Percentiles rank a stretch among this genome's conserved stretches.
These are phyloP conservation scores for Stachybotrys chartarum DNA, from an alignment of 2,329 filamentous ascomycete genomes.

Conservation along the genomic window DNA sequence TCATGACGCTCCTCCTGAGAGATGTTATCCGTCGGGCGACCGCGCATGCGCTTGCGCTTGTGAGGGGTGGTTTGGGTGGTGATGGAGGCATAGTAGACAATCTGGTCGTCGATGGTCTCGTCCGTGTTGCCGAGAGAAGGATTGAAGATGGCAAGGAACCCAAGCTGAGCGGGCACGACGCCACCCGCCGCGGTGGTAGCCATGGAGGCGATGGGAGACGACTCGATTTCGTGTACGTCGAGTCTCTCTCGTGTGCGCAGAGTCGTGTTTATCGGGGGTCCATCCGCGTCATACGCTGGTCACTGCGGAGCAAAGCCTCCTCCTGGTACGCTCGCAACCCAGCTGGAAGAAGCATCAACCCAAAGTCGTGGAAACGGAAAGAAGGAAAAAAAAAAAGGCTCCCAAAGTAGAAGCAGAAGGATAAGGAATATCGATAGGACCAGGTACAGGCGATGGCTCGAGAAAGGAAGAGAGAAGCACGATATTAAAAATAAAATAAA, in stretches of 20 bases:
- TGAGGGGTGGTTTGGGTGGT: constrained; percentile 31
- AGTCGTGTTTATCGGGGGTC: background rate
- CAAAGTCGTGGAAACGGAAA: background rate
- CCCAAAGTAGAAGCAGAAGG: background rate
- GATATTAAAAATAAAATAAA: no score
- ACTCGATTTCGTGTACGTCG: background rate
- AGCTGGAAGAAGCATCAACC: background rate
- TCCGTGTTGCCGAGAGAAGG: constrained; percentile 62
- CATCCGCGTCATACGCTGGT: background rate
- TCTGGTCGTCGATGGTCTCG: constrained; percentile 64
- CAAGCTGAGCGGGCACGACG: constrained; percentile 66
- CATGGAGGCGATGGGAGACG: background rate
- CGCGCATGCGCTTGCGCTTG: constrained; percentile 33
- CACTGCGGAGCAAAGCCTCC: background rate
- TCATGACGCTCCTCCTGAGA: constrained; percentile 70
- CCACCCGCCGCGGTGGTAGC: constrained; percentile 12
- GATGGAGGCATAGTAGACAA: constrained; percentile 83
- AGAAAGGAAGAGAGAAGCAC: no score
- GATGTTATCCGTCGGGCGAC: constrained; percentile 33
- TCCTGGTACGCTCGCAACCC: no score
- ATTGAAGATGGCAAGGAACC: constrained; percentile 93
- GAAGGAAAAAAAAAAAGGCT: background rate
- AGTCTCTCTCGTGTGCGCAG: background rate
- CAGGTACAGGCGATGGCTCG: no score
- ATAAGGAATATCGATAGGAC: background rate